Evolutionary conservation across 352 stramenopile species (phyloP).

Genomic region (Globisporangium acanthophoron): DNA sequence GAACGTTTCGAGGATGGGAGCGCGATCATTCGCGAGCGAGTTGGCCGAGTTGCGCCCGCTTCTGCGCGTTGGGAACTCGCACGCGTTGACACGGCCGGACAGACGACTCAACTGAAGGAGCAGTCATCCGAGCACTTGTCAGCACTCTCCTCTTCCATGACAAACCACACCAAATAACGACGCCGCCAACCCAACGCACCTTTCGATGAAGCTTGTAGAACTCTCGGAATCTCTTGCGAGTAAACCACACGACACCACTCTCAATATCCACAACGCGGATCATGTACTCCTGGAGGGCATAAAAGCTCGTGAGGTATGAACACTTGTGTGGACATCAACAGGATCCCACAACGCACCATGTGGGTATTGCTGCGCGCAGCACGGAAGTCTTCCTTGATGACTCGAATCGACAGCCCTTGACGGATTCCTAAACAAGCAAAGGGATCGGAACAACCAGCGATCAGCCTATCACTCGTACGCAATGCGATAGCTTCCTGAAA

Average conservation of each 20-base stretch:
- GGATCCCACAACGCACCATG: conserved; percentile 34
- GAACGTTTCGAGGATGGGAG: conserved; percentile 74
- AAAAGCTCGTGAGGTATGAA: background rate
- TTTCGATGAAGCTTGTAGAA: conserved; percentile 82
- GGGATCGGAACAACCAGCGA: background rate
- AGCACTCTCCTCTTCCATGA: background rate
- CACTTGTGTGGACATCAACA: background rate
- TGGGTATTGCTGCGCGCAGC: conserved; percentile 46
- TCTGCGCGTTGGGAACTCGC: conserved; percentile 63
- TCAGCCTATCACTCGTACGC: background rate
- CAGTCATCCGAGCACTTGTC: background rate
- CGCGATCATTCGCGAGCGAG: conserved; percentile 59
- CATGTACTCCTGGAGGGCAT: conserved; percentile 59
- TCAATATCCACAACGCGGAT: conserved; percentile 83
- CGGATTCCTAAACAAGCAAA: conserved; percentile 42
- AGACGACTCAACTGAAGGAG: conserved; percentile 52
- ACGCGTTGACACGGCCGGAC: conserved; percentile 57
- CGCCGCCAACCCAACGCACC: conserved; percentile 19
- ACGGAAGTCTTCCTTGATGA: conserved; percentile 64
- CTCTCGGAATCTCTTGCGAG: conserved; percentile 74
- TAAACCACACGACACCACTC: conserved; percentile 83
- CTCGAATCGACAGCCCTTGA: conserved; percentile 70
- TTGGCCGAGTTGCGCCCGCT: conserved; percentile 46
- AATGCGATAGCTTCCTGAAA: background rate
- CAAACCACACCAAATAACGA: background rate